Base-by-base conservation (phyloP, 140 eudicot species). In the Flaveria floridana region DNA sequence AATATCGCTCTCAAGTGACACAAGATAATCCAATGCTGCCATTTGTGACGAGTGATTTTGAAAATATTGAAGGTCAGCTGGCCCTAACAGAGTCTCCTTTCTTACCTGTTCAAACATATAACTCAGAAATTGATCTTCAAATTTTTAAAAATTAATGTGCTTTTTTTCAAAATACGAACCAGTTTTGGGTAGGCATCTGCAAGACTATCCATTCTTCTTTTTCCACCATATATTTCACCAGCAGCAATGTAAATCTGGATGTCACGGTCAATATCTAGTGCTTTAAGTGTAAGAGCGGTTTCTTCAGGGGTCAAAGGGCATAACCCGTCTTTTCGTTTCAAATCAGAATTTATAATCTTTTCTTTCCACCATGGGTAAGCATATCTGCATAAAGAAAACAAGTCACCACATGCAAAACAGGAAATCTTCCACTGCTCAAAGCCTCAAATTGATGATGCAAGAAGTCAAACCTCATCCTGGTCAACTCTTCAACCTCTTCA, bases 311-410 rank as follows among this genome's bases (percentile, higher is more conserved):
- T 92, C 84, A 92, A 87, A 75, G 98, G 98, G 74, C 98, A 92
- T 59, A 87, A 80, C 21, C 98, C 98, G 46, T 89, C 98, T 74
- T 82, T 89, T 75, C 98, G 80, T 74, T 89, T 92, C 83, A 86
- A 55, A 67, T 86, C 95, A 25, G 98, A 92, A 73, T 92, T 83
- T 79, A 92, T 89, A 44, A 87, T 84, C 83, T 92, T 92, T 82
- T 92, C 98, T 72, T 89, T 92, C 98, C 98, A 92, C 98, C 98
- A 92, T 14, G 98, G 98, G 75, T 89, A 89, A 46, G 98, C 96
- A 85, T 92, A 92, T 82, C 98, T 91, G 76, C 57, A 74, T 23
- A 71, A 25, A 39, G 21, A 16, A 42, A 42, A 50, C 41, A 25
- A 72, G 59, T 73, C 50, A 73, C 20, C 7, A 46, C 26, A 18